Conservation (phyloP, 2,329 filamentous ascomycete species). For the Tolypocladium guangdongense region DNA sequence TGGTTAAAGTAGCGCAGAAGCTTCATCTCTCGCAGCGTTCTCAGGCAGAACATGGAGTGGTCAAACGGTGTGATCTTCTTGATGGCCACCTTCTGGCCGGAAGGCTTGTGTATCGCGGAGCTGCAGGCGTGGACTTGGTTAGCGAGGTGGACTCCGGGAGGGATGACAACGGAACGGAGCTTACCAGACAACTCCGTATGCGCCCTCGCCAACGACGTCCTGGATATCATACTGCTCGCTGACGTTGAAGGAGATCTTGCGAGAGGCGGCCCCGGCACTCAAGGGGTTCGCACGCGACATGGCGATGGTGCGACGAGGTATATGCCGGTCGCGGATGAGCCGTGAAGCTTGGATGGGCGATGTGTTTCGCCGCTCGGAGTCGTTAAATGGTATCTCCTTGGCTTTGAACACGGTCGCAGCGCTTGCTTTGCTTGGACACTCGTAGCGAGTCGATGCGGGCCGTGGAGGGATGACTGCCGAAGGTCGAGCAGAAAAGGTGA, state of each 20-base stretch:
- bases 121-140: conserved; percentile 30
- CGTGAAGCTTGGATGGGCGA: background rate
- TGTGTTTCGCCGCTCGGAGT: background rate
- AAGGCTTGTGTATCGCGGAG: conserved; percentile 96
- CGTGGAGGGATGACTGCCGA: background rate
- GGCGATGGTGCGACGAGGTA: conserved; percentile 3
- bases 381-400: background rate
- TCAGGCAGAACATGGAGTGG: conserved; percentile 96
- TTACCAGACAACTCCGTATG: conserved; percentile 97
- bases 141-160: background rate
- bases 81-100: conserved; percentile 96
- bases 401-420: background rate
- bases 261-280: conserved; percentile 50
- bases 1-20: conserved; percentile 97
- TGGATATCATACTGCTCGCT: conserved; percentile 99
- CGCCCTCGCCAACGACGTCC: conserved; percentile 96
- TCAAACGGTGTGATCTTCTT: conserved; percentile 99
- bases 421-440: background rate
- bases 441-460: background rate
- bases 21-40: conserved; percentile 98
- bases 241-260: conserved; percentile 99
- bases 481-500: background rate
- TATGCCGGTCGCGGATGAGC: background rate
- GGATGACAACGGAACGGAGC: conserved; percentile 20
- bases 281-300: conserved; percentile 49